phyloP scores from a whole-genome alignment of 2,329 filamentous ascomycete species.

The Trichoderma koningiopsis region DNA sequence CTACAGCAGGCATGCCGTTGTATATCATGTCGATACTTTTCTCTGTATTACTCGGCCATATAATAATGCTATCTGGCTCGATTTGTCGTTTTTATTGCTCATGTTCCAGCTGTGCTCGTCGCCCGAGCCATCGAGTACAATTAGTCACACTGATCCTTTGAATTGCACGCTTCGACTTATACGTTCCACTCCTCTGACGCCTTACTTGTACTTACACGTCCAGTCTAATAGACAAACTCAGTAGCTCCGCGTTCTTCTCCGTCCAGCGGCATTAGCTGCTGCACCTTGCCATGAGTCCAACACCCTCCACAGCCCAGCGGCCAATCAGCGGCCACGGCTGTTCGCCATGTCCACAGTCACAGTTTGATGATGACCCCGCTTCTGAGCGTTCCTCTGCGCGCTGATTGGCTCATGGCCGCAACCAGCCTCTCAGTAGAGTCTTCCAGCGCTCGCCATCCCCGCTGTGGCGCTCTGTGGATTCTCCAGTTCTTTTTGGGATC shows the following conservation, averaged over 20 bases:
- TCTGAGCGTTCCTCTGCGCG: background rate
- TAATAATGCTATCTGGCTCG: background rate
- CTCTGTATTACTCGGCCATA: background rate
- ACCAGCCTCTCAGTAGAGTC: slow-evolving; percentile 6
- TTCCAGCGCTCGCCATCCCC: slow-evolving; percentile 3
- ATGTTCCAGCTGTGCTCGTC: background rate
- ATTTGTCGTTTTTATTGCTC: background rate
- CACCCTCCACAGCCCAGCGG: slow-evolving; percentile 4
- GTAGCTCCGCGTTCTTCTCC: slow-evolving; percentile 16
- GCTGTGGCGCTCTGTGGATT: slow-evolving; percentile 18
- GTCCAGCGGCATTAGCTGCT: slow-evolving; percentile 15
- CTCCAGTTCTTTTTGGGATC: background rate
- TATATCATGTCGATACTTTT: background rate
- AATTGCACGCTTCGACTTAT: background rate
- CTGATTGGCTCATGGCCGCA: background rate
- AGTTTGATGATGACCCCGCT: slow-evolving; percentile 6
- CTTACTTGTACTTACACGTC: background rate
- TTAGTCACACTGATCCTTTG: background rate
- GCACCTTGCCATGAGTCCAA: slow-evolving; percentile 21
- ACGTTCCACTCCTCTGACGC: background rate
- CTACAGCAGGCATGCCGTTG: background rate
- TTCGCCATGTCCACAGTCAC: slow-evolving; percentile 13
- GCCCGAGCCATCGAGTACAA: background rate
- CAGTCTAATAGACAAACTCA: slow-evolving; percentile 13
- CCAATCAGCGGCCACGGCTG: slow-evolving; percentile 4